Conservation (phyloP, 352 stramenopile genomes). For the Phytophthora cactorum region DNA sequence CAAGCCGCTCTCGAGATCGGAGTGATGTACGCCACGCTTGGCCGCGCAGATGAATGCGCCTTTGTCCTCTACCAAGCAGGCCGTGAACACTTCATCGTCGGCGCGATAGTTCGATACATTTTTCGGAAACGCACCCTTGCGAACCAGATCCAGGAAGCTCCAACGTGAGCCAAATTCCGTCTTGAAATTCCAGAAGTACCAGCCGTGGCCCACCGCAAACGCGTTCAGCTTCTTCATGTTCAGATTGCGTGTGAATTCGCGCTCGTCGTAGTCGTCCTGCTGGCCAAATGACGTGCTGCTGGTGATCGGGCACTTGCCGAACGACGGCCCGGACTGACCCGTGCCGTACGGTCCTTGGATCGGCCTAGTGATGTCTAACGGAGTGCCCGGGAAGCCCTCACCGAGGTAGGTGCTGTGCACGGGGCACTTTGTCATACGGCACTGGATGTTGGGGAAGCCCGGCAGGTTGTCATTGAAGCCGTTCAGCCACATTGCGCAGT, state of each 20-base stretch:
- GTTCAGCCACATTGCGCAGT: constrained; percentile 88
- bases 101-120: constrained; percentile 70
- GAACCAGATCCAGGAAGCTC: constrained; percentile 85
- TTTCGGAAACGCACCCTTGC: constrained; percentile 70
- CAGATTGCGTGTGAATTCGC: constrained; percentile 80
- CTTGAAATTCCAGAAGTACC: constrained; percentile 97
- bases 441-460: constrained; percentile 89
- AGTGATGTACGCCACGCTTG: constrained; percentile 69
- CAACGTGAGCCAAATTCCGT: constrained; percentile 92
- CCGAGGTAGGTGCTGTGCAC: constrained; percentile 90
- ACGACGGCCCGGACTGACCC: constrained; percentile 84
- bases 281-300: constrained; percentile 87
- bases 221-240: constrained; percentile 93
- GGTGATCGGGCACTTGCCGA: constrained; percentile 87
- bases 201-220: constrained; percentile 92
- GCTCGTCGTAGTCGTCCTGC: constrained; percentile 80
- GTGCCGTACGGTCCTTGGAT: constrained; percentile 88
- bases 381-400: constrained; percentile 87
- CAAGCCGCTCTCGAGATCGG: constrained; percentile 61
- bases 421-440: constrained; percentile 87
- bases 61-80: constrained; percentile 74
- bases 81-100: constrained; percentile 68
- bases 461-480: constrained; percentile 56
- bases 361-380: constrained; percentile 85
- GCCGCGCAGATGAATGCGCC: constrained; percentile 72